These are phyloP conservation scores for Podospora appendiculata DNA, from an alignment of 495 filamentous ascomycete genomes.

Conservation along the genomic window DNA sequence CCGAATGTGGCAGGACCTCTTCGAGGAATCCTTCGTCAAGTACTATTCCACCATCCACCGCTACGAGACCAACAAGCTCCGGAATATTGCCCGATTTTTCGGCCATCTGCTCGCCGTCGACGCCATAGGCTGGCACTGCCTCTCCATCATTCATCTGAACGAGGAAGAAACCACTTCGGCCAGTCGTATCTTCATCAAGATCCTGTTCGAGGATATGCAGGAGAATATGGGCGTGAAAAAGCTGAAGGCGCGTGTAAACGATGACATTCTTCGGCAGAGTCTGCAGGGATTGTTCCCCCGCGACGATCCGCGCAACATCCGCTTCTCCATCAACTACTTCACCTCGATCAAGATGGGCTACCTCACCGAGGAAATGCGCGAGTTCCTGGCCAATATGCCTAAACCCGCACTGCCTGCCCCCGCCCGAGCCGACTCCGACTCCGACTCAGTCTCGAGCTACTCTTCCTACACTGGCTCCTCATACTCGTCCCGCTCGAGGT, in stretches of 20 bases:
- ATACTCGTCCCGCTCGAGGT: conserved; percentile 39
- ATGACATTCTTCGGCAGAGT: conserved; percentile 68
- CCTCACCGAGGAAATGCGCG: conserved; percentile 92
- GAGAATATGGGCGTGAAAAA: conserved; percentile 80
- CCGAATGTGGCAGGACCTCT: conserved; percentile 85
- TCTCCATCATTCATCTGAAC: conserved; percentile 79
- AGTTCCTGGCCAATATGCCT: conserved; percentile 76
- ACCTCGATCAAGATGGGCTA: conserved; percentile 93
- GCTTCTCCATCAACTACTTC: conserved; percentile 99
- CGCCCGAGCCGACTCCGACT: conserved; percentile 47
- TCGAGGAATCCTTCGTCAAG: conserved; percentile 78
- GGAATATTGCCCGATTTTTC: conserved; percentile 93
- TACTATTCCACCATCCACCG: conserved; percentile 98
- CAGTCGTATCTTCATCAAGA: conserved; percentile 96
- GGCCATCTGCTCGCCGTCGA: conserved; percentile 83
- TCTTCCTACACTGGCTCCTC: conserved; percentile 55
- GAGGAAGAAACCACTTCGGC: conserved; percentile 95
- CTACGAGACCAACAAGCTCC: conserved; percentile 86
- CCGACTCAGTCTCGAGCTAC: conserved; percentile 58
- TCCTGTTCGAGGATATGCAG: conserved; percentile 85
- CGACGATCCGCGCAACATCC: conserved; percentile 79
- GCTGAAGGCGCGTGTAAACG: conserved; percentile 65
- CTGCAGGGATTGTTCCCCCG: conserved; percentile 85
- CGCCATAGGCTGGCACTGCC: conserved; percentile 83
- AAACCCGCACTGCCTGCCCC: conserved; percentile 66